A percentile compares a stretch with the other conserved stretches of the same genome.
Conservation (phyloP, 768 basidiomycete species). For the Brasilioporus rufonigricans region DNA sequence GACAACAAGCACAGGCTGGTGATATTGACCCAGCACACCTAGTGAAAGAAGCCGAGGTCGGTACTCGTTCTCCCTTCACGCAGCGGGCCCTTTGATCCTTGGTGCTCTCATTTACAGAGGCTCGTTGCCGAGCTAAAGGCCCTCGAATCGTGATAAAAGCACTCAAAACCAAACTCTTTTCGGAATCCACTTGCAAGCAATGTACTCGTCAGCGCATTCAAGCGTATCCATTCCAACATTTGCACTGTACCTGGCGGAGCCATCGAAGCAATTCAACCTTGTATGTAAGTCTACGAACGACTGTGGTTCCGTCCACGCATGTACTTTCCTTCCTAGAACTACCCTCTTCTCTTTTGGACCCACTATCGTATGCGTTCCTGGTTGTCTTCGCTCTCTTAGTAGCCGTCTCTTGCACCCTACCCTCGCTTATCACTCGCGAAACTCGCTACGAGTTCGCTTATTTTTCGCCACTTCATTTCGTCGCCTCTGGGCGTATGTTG, state of each 20-base stretch:
- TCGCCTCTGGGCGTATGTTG: neutral
- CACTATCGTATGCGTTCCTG: constrained; percentile 20
- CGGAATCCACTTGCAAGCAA: constrained; percentile 18
- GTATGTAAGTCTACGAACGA: constrained; percentile 32
- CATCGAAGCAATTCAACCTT: constrained; percentile 23
- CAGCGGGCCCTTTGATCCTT: neutral
- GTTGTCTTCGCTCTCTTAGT: constrained; percentile 26
- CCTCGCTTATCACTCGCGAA: constrained; percentile 10
- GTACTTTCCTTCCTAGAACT: constrained; percentile 25
- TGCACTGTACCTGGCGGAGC: constrained; percentile 28
- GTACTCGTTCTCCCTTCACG: constrained; percentile 10
- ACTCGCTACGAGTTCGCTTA: constrained; percentile 6
- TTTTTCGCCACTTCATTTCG: constrained; percentile 2
- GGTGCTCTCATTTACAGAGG: constrained; percentile 38
- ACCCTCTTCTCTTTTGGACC: constrained; percentile 7
- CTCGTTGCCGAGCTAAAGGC: constrained; percentile 63
- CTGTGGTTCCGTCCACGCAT: constrained; percentile 17
- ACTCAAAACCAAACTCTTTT: constrained; percentile 3
- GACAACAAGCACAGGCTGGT: constrained; percentile 38
- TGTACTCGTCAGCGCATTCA: constrained; percentile 28
- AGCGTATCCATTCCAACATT: constrained; percentile 22
- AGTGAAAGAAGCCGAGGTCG: constrained; percentile 55
- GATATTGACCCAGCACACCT: constrained; percentile 48
- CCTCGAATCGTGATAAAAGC: constrained; percentile 36
- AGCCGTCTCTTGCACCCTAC: constrained; percentile 16